Evolutionary conservation across 345 rosid genomes (phyloP).

Genomic region (Ceriops zippeliana): DNA sequence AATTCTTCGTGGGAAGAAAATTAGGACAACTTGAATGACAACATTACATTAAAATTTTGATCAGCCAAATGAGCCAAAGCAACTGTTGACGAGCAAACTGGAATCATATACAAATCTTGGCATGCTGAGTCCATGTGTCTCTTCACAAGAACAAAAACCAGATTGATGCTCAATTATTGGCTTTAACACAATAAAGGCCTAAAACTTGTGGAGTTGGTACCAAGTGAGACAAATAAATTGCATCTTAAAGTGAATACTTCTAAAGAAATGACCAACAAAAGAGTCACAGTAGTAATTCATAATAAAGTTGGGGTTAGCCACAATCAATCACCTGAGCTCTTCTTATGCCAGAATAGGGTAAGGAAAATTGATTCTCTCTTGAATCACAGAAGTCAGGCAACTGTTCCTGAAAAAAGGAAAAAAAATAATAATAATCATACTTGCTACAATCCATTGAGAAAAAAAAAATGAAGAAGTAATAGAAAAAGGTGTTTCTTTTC

Average conservation of each 20-base stretch:
- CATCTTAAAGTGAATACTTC: background rate
- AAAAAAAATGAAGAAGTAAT: too few species aligned
- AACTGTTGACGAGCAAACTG: background rate
- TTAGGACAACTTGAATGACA: background rate
- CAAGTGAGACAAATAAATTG: background rate
- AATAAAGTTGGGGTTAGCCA: background rate
- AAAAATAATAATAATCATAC: background rate
- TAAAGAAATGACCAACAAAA: too few species aligned
- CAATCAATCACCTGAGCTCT: constrained; percentile 48
- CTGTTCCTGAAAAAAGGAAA: constrained; percentile 42
- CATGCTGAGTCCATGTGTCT: background rate
- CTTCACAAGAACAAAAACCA: background rate
- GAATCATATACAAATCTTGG: background rate
- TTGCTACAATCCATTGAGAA: too few species aligned
- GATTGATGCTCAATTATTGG: background rate
- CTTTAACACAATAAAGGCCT: background rate
- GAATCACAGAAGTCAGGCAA: constrained; percentile 48
- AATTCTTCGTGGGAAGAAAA: constrained; percentile 32
- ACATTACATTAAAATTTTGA: background rate
- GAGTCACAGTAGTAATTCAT: background rate
- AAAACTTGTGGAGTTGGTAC: background rate
- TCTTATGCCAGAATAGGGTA: constrained; percentile 40
- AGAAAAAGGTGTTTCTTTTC: too few species aligned
- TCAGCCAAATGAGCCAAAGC: background rate
- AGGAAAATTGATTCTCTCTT: constrained; percentile 46